Evolutionary conservation across 768 basidiomycete species (phyloP).

Genomic region (Floccularia luteovirens): DNA sequence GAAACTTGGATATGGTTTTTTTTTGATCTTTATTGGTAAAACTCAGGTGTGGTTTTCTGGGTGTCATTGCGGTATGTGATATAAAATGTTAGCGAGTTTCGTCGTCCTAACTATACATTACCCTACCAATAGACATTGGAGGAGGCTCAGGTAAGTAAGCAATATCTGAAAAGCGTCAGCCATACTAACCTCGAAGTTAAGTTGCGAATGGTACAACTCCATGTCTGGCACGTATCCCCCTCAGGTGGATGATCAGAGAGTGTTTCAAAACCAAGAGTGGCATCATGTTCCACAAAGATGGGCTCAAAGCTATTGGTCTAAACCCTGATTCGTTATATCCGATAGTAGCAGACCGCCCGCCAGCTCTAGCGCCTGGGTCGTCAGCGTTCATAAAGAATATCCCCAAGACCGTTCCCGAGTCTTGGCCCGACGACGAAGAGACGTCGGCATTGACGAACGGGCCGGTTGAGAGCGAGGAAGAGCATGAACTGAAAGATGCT

Average conservation of each 20-base stretch:
- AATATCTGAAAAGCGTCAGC: neutral
- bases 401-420: conserved; percentile 13
- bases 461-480: conserved; percentile 38
- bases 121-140: conserved; percentile 35
- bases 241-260: conserved; percentile 71
- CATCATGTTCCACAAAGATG: conserved; percentile 48
- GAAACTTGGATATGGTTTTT: neutral
- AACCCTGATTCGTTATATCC: conserved; percentile 41
- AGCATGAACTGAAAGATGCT: conserved; percentile 57
- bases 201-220: conserved; percentile 31
- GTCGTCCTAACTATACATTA: neutral
- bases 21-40: neutral
- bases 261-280: conserved; percentile 54
- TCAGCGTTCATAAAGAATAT: conserved; percentile 16
- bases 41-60: conserved; percentile 26
- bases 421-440: conserved; percentile 12
- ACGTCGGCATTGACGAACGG: conserved; percentile 1
- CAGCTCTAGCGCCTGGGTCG: conserved; percentile 17
- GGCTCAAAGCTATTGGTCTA: conserved; percentile 39
- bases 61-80: conserved; percentile 33
- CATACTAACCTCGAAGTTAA: too few relatives aligned
- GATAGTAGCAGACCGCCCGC: conserved; percentile 26
- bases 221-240: conserved; percentile 41
- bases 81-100: neutral
- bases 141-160: conserved; percentile 36